phyloP scores from a whole-genome alignment of 805 yeast genomes.

The Lachancea thermotolerans region DNA sequence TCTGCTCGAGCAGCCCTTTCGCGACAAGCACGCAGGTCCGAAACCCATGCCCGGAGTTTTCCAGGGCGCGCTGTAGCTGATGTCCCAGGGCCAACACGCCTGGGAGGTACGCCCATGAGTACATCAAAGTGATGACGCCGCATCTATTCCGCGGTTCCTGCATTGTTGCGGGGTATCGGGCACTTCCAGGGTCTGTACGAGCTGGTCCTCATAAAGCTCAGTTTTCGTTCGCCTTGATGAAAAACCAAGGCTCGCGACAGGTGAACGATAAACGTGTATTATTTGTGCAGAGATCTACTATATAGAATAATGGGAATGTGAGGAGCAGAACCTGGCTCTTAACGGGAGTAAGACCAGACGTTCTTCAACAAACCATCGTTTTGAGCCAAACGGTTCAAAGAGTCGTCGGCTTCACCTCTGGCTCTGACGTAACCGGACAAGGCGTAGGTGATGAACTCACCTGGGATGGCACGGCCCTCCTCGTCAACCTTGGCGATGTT shows the following conservation, averaged over 20 bases:
- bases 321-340: constrained; percentile 25
- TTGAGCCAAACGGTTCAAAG: constrained; percentile 98
- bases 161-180: background rate
- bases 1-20: constrained; percentile 14
- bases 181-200: too few relatives aligned
- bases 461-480: constrained; percentile 90
- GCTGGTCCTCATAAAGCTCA: too few relatives aligned
- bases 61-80: constrained; percentile 24
- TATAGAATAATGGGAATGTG: constrained; percentile 1
- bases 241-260: background rate
- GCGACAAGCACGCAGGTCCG: constrained; percentile 18
- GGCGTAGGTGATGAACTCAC: constrained; percentile 90
- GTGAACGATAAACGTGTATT: constrained; percentile 7
- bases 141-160: constrained; percentile 1
- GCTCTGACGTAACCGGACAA: constrained; percentile 95
- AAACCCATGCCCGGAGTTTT: constrained; percentile 1
- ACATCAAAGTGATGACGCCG: constrained; percentile 45
- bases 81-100: constrained; percentile 50
- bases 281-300: constrained; percentile 8
- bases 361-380: constrained; percentile 96
- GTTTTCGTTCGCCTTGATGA: background rate
- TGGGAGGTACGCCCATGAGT: constrained; percentile 46
- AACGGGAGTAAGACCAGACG: constrained; percentile 93
- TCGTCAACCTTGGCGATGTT: constrained; percentile 98
- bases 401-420: constrained; percentile 99